phyloP scores from a whole-genome alignment of 805 yeast species.

The Millerozyma miso region DNA sequence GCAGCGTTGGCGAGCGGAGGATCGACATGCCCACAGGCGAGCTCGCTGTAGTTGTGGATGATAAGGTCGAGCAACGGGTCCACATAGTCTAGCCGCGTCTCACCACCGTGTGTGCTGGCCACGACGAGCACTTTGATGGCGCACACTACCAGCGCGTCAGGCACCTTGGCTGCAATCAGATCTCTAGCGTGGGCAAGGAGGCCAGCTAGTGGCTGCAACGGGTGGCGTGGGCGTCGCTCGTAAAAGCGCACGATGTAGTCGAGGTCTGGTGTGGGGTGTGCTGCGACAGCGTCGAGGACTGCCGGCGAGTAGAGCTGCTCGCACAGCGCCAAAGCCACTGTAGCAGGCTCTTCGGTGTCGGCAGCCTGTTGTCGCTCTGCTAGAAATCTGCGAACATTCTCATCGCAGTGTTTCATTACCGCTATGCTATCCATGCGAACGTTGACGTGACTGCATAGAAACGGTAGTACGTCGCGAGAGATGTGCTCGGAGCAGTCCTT shows the following conservation, averaged over 20 bases:
- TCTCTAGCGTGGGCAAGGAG: background rate
- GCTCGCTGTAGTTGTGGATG: slow-evolving; percentile 3
- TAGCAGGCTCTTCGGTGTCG: background rate
- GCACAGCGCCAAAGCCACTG: background rate
- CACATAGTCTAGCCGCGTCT: slow-evolving; percentile 1
- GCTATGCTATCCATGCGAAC: background rate
- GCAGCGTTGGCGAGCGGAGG: slow-evolving; percentile 2
- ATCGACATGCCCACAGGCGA: background rate
- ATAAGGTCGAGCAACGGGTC: slow-evolving; percentile 9
- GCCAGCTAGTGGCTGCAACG: background rate
- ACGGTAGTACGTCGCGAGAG: background rate
- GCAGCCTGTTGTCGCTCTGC: background rate
- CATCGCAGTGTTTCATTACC: background rate
- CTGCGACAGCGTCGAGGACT: background rate
- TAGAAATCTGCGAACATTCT: background rate
- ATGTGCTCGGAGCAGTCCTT: background rate
- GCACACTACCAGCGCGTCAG: slow-evolving; percentile 3
- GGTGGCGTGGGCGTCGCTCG: background rate
- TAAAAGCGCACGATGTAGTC: background rate
- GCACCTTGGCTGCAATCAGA: background rate
- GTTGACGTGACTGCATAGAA: background rate
- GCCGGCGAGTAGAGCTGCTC: background rate
- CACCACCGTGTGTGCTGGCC: slow-evolving; percentile 9
- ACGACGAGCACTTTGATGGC: slow-evolving; percentile 9
- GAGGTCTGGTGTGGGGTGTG: background rate